Base-by-base conservation (phyloP, 2,329 filamentous ascomycete genomes). In the Colletotrichum sp. region DNA sequence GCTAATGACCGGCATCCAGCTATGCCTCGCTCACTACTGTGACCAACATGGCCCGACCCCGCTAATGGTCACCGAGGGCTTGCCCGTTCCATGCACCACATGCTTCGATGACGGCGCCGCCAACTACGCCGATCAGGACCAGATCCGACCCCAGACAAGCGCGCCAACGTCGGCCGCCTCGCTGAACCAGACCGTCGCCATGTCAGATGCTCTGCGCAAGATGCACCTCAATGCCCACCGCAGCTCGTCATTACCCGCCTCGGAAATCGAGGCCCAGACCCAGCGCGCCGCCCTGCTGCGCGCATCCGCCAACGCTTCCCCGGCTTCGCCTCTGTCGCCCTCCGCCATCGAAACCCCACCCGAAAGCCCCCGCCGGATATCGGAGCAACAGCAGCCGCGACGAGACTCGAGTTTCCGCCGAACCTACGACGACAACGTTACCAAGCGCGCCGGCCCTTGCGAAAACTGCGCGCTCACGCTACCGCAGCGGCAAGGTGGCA, bases 1-100 rank as follows among this genome's bases (percentile, higher is more conserved):
- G 67, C 75, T 78, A 78, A 78, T 78, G 67, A 78, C 78, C 32
- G 74, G 74, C 60, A 63, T 91, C 74, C 89, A 94, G 92, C 86
- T 94, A 82, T 93, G 92, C 82, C 88, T 94, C 80, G 92, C 92
- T 80, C 92, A 94, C 83, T 94, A 93, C 82, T 94, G 92, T 87
- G 92, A 94, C 83, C 88, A 91, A 77, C 92, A 94, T 84, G 92
- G 92, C 77, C 92, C 92, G 65, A 94, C 92, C 63, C 92, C 92
- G 66, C 84, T 94, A 74, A 93, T 94, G 90, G 92, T 93, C 80
- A 94, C 92, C 43, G 92, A 94, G 82, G 92, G 92, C 65, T 84
- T 93, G 16, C 90, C 91, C 3, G 90, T 91, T 15, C 87, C 90
- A 64, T 94, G 92, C 80, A 86, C 86, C 73, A 86, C 88, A 79